Base-by-base conservation (phyloP, 2,329 filamentous ascomycete species). In the Nigrospora osmanthi region DNA sequence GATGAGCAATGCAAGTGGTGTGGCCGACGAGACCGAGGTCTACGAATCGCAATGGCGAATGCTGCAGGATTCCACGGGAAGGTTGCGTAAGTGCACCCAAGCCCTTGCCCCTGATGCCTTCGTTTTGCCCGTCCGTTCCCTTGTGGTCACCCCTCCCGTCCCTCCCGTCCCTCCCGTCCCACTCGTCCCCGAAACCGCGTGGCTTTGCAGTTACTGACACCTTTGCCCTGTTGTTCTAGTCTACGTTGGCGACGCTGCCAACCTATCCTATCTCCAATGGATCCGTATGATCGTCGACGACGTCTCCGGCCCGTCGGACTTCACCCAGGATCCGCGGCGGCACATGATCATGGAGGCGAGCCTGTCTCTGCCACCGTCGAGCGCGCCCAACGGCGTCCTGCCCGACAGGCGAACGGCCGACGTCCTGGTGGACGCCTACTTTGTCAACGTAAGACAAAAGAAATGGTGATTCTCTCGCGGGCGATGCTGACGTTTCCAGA, bases 231-330 rank as follows among this genome's bases (percentile, higher is more conserved):
- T 28, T 10, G 2, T 10, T 7, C 23, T 28, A 28, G 23, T 80
- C 19, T 83, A 81, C 49, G 68, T 82, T 48, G 80, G 80, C n/a
- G 76, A 82, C 50, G 78, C 80, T 2, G 78, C 78, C 1, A 77
- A 76, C 0, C 63, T 83, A 6, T 79, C 80, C 0, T 82, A 78
- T 52, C 63, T 83, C 3, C 75, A 82, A 45, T 63, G 79, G 38
- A 71, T 83, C 15, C 75, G 80, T 11, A 75, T 76, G 62, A 73
- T 82, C 51, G 77, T 83, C 5, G 73, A 78, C 50, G 73, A 64
- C 10, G 68, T 70, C 30, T 68, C 67, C 15, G 80, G 80, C 1
- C 56, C 64, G 0, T 82, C 78, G 4, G 61, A 69, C 0, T 84
- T 84, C 52, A 82, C 78, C 1, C 58, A 66, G 42, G 79, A 81